These are phyloP conservation scores for Capsicum rhomboideum DNA, from an alignment of 257 asterid genomes.

Conservation along the genomic window DNA sequence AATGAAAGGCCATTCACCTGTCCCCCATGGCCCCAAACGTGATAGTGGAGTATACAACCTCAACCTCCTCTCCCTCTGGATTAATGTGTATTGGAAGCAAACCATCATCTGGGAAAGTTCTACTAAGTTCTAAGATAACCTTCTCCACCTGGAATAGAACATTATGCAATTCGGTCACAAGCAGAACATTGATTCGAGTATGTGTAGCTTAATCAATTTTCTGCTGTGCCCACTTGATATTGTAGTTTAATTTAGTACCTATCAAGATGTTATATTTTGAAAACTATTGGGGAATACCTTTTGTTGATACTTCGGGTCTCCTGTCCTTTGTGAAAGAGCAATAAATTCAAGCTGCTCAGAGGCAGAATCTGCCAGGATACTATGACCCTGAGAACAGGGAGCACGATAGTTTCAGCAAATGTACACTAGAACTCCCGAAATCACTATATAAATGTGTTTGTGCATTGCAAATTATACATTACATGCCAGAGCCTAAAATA, in stretches of 20 bases:
- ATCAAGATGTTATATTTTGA: background rate
- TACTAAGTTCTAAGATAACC: conserved; percentile 72
- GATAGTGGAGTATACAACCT: conserved; percentile 68
- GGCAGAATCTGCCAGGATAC: conserved; percentile 96
- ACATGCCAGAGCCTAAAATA: background rate
- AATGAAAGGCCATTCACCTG: conserved; percentile 42
- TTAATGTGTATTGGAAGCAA: conserved; percentile 88
- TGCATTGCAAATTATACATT: background rate
- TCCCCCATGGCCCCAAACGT: conserved; percentile 99
- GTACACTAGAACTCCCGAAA: background rate
- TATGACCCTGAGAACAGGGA: conserved; percentile 61
- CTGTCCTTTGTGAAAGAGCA: conserved; percentile 98
- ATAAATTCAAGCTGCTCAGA: conserved; percentile 98
- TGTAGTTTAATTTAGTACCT: background rate
- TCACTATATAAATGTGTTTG: background rate
- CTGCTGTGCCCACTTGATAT: background rate
- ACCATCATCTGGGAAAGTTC: conserved; percentile 88
- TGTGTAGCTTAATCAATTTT: background rate
- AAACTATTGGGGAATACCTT: conserved; percentile 36
- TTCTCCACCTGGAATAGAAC: conserved; percentile 71
- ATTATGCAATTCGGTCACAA: conserved; percentile 5
- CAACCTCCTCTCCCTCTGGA: conserved; percentile 53
- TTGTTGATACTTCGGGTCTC: conserved; percentile 81
- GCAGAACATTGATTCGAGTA: background rate
- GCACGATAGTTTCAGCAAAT: background rate